These are phyloP conservation scores for Asterophora lycoperdoides DNA, from an alignment of 768 basidiomycete genomes.

Conservation along the genomic window DNA sequence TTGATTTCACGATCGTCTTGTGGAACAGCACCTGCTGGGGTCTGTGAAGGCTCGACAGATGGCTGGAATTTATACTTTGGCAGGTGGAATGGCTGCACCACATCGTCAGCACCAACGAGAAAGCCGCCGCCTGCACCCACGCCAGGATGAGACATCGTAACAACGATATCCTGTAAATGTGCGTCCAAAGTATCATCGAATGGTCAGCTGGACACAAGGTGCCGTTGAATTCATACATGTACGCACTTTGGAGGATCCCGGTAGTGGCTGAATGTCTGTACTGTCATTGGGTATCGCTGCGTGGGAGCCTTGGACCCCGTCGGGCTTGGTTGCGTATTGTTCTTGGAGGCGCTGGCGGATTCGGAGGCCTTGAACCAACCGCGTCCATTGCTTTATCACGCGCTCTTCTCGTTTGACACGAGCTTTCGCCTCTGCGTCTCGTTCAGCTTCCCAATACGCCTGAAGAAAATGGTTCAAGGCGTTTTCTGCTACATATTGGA, in stretches of 20 bases:
- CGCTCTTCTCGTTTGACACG: conserved; percentile 71
- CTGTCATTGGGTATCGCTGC: background rate
- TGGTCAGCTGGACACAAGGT: conserved; percentile 1
- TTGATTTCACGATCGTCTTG: background rate
- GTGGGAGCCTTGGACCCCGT: conserved; percentile 14
- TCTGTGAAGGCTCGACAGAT: conserved; percentile 18
- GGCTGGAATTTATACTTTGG: conserved; percentile 58
- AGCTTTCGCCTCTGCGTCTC: conserved; percentile 73
- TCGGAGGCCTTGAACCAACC: conserved; percentile 82
- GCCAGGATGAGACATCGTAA: conserved; percentile 16
- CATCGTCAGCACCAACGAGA: conserved; percentile 63
- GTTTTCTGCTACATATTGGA: conserved; percentile 1
- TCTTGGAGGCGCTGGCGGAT: conserved; percentile 79
- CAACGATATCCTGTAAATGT: conserved; percentile 12
- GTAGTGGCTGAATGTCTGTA: background rate
- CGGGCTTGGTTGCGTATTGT: conserved; percentile 54
- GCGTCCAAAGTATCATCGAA: background rate
- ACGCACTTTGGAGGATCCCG: conserved; percentile 8
- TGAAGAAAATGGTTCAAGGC: conserved; percentile 27
- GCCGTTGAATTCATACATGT: background rate
- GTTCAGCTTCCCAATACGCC: conserved; percentile 85
- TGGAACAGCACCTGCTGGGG: background rate
- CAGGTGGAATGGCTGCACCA: conserved; percentile 68
- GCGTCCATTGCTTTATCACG: conserved; percentile 83
- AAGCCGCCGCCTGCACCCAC: conserved; percentile 54